Evolutionary conservation across 2,329 filamentous ascomycete genomes (phyloP), one percentile per base, ranked within the genome.

Genomic region (Talaromyces amestolkiae): DNA sequence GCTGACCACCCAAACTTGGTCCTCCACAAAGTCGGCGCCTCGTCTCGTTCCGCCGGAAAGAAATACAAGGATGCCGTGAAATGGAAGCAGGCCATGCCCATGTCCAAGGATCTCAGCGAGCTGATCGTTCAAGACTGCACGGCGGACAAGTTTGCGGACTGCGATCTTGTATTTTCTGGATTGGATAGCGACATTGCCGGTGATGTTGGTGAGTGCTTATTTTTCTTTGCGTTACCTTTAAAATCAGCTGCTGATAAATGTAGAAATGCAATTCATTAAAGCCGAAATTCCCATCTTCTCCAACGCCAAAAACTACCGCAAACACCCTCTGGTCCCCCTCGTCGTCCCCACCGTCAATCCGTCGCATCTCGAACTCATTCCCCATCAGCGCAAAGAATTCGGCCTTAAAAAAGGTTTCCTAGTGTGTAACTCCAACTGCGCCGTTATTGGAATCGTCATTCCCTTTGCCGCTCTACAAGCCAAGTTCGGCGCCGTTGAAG

Each of bases 381-480:
- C 91, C n/a, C 89, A 96, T 79, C 94, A 98, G 82, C 86, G 91
- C 68, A 84, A 87, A 74, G 84, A 90, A 51, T 87, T 91, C 77
- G 82, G 83, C 33, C 84, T 97, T 53, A 83, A 90, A 68, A 93
- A 91, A 80, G 95, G 95, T 27, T 97, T 98, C 82, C 82, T 98
- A 43, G 92, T 97, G 67, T 98, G 94, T 86, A 98, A 98, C 83
- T 96, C 92, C 70, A 98, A 98, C 82, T 99, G 95, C 81, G 94
- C 94, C 65, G 94, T 97, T 74, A 97, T 98, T 73, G 94, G 94
- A 58, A 87, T 98, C 66, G 94, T 97, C 67, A 96, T 97, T 69
- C 95, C 95, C 27, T 94, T 97, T 75, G 93, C 93, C 11, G 94
- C 94, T 17, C 87, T 98, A 41, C 91, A 96, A 78, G 87, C 89